Evolutionary conservation across 495 filamentous ascomycete species (phyloP).

Genomic region (Bathelium albidoporum): DNA sequence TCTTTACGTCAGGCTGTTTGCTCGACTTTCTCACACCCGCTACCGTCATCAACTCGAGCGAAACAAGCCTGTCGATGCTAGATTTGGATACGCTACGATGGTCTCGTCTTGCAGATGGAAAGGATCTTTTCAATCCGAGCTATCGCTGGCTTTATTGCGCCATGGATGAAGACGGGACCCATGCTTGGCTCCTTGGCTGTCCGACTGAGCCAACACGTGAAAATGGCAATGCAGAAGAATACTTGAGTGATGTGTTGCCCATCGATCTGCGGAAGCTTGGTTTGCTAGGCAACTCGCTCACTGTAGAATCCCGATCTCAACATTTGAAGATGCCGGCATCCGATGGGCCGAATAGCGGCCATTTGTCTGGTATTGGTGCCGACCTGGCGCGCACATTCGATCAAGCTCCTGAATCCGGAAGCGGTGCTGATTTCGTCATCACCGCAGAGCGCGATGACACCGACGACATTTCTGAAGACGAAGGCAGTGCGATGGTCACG

Average conservation of each 20-base stretch:
- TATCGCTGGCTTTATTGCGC: slow-evolving; percentile 98
- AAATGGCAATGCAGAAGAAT: slow-evolving; percentile 59
- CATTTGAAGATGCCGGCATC: slow-evolving; percentile 43
- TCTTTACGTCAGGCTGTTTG: slow-evolving; percentile 84
- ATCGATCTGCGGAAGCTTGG: slow-evolving; percentile 82
- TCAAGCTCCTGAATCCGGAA: slow-evolving; percentile 62
- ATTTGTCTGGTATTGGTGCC: slow-evolving; percentile 57
- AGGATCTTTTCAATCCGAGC: slow-evolving; percentile 75
- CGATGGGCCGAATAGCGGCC: slow-evolving; percentile 38
- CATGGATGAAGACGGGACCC: slow-evolving; percentile 83
- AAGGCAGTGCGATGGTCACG: slow-evolving; percentile 40
- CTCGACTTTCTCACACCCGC: slow-evolving; percentile 91
- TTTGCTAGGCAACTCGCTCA: slow-evolving; percentile 68
- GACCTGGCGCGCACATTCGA: slow-evolving; percentile 83
- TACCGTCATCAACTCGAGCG: slow-evolving; percentile 66
- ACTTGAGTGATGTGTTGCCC: slow-evolving; percentile 83
- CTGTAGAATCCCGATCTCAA: slow-evolving; percentile 48
- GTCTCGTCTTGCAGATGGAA: slow-evolving; percentile 87
- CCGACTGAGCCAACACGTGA: slow-evolving; percentile 55
- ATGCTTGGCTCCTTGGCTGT: slow-evolving; percentile 93
- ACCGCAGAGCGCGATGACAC: slow-evolving; percentile 66
- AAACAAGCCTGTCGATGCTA: slow-evolving; percentile 81
- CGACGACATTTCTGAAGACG: slow-evolving; percentile 42
- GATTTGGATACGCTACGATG: slow-evolving; percentile 79
- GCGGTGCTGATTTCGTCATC: slow-evolving; percentile 74